phyloP scores from a whole-genome alignment of 73 alveolate genomes.

The Paramecium octaurelia region DNA sequence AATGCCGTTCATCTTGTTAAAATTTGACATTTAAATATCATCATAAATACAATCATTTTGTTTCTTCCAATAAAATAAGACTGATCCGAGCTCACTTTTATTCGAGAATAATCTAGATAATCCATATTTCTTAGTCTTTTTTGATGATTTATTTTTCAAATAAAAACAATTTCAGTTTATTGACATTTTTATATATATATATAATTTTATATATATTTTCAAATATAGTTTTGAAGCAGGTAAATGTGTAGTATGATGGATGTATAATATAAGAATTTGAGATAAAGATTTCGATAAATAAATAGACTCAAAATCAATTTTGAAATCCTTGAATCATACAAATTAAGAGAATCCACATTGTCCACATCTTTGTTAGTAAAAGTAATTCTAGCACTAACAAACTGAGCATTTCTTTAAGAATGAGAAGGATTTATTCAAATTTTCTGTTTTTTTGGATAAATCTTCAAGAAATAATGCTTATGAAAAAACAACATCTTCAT shows the following conservation, averaged over 20 bases:
- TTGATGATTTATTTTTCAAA: neutral
- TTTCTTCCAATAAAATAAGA: neutral
- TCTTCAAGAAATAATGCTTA: constrained; percentile 38
- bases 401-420: neutral
- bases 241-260: neutral
- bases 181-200: neutral
- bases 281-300: neutral
- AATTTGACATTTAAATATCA: neutral
- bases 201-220: neutral
- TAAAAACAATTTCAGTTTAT: neutral
- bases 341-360: constrained; percentile 31
- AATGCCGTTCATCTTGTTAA: neutral
- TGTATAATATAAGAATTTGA: neutral
- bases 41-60: neutral
- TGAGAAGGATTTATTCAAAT: neutral
- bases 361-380: constrained; percentile 1
- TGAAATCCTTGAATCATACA: neutral
- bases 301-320: neutral
- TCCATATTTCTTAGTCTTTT: neutral
- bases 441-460: neutral
- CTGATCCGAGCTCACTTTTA: neutral
- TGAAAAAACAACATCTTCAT: constrained; percentile 35
- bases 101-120: neutral
- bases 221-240: neutral
- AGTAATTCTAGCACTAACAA: neutral